Base-by-base conservation (phyloP, 2,329 filamentous ascomycete genomes). In the Fusarium algeriense region DNA sequence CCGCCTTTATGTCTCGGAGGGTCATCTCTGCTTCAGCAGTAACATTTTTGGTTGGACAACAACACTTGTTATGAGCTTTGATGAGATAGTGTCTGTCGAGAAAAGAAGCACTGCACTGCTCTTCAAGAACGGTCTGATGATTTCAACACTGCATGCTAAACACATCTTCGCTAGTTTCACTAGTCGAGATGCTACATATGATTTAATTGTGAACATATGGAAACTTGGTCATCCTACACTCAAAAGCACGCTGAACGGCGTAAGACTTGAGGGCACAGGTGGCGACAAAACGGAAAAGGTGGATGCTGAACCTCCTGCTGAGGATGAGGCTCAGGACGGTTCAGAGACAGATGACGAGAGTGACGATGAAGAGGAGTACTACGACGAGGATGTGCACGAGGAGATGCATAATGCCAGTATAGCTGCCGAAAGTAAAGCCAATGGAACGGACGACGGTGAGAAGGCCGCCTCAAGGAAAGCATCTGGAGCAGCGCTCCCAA, bases 1-100 rank as follows among this genome's bases (percentile, higher is more conserved):
- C 9, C 89, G 96, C 43, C 87, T 99, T 17, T 99, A 99, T 78
- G 93, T 99, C 44, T 98, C 96, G 0, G 96, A 99, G 82, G 95
- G 95, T 14, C 95, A 99, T 79, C 90, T 99, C 49, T 99, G 96
- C 84, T 99, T 99, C 82, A 98, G 95, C 77, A 98, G 96, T 85
- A 99, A 99, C 79, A 99, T 99, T 73, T 89, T 99, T 49, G 96
- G 96, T 58, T 99, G 96, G 96, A 93, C 97, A 26, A 99, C 96
- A 0, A 99, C 96, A 3, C 85, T 99, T 44, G 95, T 99, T 56
- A 97, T 99, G 84, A 97, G 94, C 80, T 99, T 99, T 79, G 96
- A 99, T 78, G 96, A 99, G 81, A 93, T 99, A 63, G 93, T 98
- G 23, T 94, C 95, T 2, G 93, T 99, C 11, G 96, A 99, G 82